phyloP scores from a whole-genome alignment of 768 basidiomycete species.

The Hygrocybe coccinea region DNA sequence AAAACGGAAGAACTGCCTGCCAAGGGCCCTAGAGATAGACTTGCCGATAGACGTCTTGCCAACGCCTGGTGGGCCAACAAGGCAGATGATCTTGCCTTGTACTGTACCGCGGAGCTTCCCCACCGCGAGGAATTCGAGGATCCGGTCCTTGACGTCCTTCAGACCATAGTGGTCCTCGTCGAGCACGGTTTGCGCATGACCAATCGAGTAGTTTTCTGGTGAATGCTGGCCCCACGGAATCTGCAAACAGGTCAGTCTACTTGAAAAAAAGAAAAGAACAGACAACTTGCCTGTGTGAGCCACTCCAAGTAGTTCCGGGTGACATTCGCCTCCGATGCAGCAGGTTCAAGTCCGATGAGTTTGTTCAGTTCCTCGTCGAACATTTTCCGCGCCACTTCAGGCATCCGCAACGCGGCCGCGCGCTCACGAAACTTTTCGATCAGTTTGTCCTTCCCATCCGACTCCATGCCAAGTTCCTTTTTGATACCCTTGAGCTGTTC shows the following conservation, averaged over 20 bases:
- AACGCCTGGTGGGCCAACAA: slow-evolving; percentile 95
- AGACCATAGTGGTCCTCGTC: slow-evolving; percentile 94
- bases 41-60: slow-evolving; percentile 97
- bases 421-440: slow-evolving; percentile 90
- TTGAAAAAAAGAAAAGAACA: neutral
- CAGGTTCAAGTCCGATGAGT: slow-evolving; percentile 82
- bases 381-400: slow-evolving; percentile 82
- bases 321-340: slow-evolving; percentile 88
- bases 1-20: slow-evolving; percentile 92
- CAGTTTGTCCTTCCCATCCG: slow-evolving; percentile 90
- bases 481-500: slow-evolving; percentile 95
- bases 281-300: slow-evolving; percentile 62
- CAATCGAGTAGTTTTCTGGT: slow-evolving; percentile 84
- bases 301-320: slow-evolving; percentile 93
- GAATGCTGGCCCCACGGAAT: slow-evolving; percentile 98
- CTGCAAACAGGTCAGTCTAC: slow-evolving; percentile 30
- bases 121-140: slow-evolving; percentile 93
- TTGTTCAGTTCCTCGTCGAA: slow-evolving; percentile 96
- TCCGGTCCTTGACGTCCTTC: slow-evolving; percentile 87
- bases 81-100: slow-evolving; percentile 94
- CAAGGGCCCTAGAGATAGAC: slow-evolving; percentile 86
- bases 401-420: slow-evolving; percentile 80
- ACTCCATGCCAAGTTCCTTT: slow-evolving; percentile 93
- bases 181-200: slow-evolving; percentile 76
- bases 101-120: slow-evolving; percentile 93